A percentile compares a stretch with the other conserved stretches of the same genome.
Conservation (phyloP, 495 filamentous ascomycete species). For the Tuber indicum region DNA sequence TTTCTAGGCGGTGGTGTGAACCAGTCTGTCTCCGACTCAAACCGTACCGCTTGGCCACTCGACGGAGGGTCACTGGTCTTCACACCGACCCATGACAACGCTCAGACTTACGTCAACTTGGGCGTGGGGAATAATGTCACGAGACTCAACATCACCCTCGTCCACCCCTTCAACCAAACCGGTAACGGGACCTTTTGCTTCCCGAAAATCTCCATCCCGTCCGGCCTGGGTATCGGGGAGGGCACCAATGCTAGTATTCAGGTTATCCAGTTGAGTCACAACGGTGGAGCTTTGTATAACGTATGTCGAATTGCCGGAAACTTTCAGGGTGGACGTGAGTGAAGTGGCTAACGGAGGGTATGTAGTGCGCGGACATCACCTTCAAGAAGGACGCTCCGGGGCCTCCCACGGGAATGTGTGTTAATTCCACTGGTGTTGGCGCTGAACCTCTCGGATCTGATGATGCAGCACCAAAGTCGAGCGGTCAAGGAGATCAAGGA, state of each 20-base stretch:
- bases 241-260: constrained; percentile 53
- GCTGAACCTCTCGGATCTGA: constrained; percentile 25
- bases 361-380: constrained; percentile 58
- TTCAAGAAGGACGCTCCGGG: constrained; percentile 48
- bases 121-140: constrained; percentile 54
- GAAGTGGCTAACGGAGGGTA: constrained; percentile 21
- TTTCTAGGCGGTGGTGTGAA: constrained; percentile 52
- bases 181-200: constrained; percentile 58
- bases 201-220: constrained; percentile 47
- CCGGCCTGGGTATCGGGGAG: constrained; percentile 45
- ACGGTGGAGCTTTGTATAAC: constrained; percentile 55
- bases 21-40: constrained; percentile 44
- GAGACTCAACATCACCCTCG: constrained; percentile 57
- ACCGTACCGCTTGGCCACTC: constrained; percentile 59
- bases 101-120: constrained; percentile 58
- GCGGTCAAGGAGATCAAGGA: no score
- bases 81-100: constrained; percentile 51
- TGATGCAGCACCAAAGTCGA: neutral
- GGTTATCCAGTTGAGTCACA: constrained; percentile 50
- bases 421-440: constrained; percentile 46
- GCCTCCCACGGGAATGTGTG: constrained; percentile 44
- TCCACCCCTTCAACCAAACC: constrained; percentile 53
- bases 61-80: constrained; percentile 52
- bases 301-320: constrained; percentile 41
- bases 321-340: constrained; percentile 8